A percentile compares a stretch with the other conserved stretches of the same genome.
phyloP scores from a whole-genome alignment of 345 rosid genomes.

The Kandelia obovata region DNA sequence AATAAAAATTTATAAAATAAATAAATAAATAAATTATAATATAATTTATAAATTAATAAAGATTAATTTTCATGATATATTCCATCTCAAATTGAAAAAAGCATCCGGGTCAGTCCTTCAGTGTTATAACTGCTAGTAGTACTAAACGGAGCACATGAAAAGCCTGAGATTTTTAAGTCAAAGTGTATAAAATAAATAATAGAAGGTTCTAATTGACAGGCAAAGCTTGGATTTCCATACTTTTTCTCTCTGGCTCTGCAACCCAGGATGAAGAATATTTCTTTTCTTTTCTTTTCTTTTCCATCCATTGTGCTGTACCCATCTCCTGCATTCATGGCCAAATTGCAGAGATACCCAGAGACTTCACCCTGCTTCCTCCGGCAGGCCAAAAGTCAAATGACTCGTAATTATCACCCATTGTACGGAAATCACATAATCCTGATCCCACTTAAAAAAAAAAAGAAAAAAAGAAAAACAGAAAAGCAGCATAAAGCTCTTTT shows the following conservation, averaged over 20 bases:
- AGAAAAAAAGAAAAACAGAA: neutral
- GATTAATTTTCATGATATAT: too few relatives aligned
- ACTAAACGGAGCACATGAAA: neutral
- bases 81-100: too few relatives aligned
- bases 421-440: constrained; percentile 15
- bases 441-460: neutral
- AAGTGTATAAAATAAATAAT: neutral
- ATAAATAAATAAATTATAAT: too few relatives aligned
- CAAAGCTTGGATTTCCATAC: constrained; percentile 27
- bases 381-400: constrained; percentile 3
- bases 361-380: constrained; percentile 21
- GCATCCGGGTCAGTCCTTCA: too few relatives aligned
- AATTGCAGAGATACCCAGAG: constrained; percentile 26
- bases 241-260: constrained; percentile 21
- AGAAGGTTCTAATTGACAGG: constrained; percentile 17
- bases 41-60: too few relatives aligned
- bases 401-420: constrained; percentile 4
- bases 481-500: too few relatives aligned
- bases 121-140: too few relatives aligned
- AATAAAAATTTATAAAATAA: too few relatives aligned
- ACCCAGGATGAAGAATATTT: constrained; percentile 8
- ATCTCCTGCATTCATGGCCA: constrained; percentile 32
- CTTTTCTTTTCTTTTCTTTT: constrained; percentile 1
- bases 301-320: constrained; percentile 28
- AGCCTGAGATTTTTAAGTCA: constrained; percentile 7